These are phyloP conservation scores for Leccinellum albellum DNA, from an alignment of 768 basidiomycete species.

Conservation along the genomic window DNA sequence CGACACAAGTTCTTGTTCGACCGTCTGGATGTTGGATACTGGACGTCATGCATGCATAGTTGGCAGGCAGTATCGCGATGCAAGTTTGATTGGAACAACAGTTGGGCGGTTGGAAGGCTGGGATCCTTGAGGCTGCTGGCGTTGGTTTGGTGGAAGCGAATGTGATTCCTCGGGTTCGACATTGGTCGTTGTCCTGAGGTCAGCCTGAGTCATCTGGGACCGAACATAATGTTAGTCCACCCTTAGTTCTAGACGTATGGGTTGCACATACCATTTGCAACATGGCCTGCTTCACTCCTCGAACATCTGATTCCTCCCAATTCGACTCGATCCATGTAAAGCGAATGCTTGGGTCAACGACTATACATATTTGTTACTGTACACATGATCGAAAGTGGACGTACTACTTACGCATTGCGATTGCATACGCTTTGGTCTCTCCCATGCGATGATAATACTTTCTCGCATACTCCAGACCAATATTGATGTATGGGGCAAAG, in stretches of 20 bases:
- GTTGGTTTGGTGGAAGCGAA: too few relatives aligned
- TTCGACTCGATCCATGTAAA: neutral
- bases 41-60: neutral
- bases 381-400: too few relatives aligned
- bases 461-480: neutral
- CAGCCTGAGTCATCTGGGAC: too few relatives aligned
- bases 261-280: too few relatives aligned
- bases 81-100: neutral
- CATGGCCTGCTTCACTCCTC: too few relatives aligned
- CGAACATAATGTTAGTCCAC: too few relatives aligned
- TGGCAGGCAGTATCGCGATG: neutral
- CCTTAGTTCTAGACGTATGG: too few relatives aligned
- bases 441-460: neutral
- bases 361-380: neutral
- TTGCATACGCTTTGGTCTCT: neutral
- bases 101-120: too few relatives aligned
- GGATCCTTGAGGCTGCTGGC: too few relatives aligned
- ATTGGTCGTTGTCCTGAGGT: too few relatives aligned
- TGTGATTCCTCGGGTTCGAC: too few relatives aligned
- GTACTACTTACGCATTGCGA: neutral
- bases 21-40: neutral
- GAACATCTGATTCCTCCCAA: neutral
- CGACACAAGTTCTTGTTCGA: neutral
- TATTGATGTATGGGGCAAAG: neutral
- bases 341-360: neutral